Conservation (phyloP, 345 rosid genomes). For the Gossypium ekmanianum region DNA sequence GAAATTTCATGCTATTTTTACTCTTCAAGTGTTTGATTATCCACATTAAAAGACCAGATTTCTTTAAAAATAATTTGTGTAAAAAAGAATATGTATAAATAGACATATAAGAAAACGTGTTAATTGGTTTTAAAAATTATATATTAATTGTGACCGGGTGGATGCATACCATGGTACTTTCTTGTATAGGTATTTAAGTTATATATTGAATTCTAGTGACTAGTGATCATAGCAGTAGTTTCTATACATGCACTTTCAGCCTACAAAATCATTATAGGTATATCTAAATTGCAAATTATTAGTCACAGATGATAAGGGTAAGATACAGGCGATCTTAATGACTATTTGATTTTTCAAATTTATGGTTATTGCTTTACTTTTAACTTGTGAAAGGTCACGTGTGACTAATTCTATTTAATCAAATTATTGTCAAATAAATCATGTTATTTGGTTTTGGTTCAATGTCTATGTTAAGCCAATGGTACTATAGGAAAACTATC, state of each 20-base stretch:
- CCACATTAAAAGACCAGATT: too few relatives aligned
- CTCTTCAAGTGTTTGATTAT: too few relatives aligned
- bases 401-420: neutral
- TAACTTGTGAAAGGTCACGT: neutral
- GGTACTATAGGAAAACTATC: neutral
- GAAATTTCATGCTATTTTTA: neutral
- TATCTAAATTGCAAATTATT: neutral
- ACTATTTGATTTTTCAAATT: neutral
- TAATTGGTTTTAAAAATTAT: neutral
- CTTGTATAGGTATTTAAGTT: neutral
- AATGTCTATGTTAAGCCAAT: neutral
- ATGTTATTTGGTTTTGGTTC: neutral
- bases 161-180: neutral
- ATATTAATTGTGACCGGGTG: neutral
- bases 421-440: neutral
- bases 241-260: neutral
- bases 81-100: neutral
- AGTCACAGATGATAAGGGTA: neutral
- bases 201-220: neutral
- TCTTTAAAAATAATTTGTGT: neutral
- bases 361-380: neutral
- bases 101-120: neutral
- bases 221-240: neutral
- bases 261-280: neutral
- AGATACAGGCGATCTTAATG: neutral